phyloP scores from a whole-genome alignment of 148 eudicot genomes.

The Silene latifolia region DNA sequence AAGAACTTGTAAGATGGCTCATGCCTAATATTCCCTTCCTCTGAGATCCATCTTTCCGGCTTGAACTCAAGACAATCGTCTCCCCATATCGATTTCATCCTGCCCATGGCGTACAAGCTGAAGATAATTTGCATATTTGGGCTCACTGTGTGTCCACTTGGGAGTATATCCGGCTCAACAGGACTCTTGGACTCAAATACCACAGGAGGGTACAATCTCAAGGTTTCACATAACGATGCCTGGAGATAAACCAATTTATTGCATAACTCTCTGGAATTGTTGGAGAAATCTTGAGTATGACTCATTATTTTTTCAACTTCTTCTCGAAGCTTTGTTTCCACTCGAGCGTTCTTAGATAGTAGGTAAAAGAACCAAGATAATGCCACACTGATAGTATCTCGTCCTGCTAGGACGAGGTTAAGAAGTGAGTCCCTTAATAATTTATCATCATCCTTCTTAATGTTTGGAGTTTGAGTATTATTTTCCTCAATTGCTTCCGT shows the following conservation, averaged over 20 bases:
- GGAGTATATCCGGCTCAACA: constrained; percentile 26
- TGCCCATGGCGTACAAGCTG: constrained; percentile 35
- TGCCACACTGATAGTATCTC: constrained; percentile 25
- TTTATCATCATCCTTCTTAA: background rate
- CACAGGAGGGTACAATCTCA: constrained; percentile 43
- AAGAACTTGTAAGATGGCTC: constrained; percentile 42
- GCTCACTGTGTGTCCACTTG: constrained; percentile 34
- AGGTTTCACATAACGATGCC: constrained; percentile 34
- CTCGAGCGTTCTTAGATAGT: constrained; percentile 18
- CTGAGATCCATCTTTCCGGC: constrained; percentile 41
- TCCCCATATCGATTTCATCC: constrained; percentile 41
- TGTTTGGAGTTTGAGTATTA: no score
- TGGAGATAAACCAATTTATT: constrained; percentile 36
- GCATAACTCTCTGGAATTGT: constrained; percentile 14
- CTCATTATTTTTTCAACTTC: constrained; percentile 22
- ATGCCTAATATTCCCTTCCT: constrained; percentile 26
- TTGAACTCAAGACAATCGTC: constrained; percentile 34
- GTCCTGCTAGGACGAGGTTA: constrained; percentile 28
- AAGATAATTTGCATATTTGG: constrained; percentile 27
- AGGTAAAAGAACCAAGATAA: constrained; percentile 42
- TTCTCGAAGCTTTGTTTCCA: constrained; percentile 27
- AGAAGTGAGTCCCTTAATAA: constrained; percentile 25
- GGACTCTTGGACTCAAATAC: constrained; percentile 35
- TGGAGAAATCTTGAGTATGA: background rate
- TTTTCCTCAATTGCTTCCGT: constrained; percentile 22